Base-by-base conservation (phyloP, 306 rosid species). In the Quercus wislizeni region DNA sequence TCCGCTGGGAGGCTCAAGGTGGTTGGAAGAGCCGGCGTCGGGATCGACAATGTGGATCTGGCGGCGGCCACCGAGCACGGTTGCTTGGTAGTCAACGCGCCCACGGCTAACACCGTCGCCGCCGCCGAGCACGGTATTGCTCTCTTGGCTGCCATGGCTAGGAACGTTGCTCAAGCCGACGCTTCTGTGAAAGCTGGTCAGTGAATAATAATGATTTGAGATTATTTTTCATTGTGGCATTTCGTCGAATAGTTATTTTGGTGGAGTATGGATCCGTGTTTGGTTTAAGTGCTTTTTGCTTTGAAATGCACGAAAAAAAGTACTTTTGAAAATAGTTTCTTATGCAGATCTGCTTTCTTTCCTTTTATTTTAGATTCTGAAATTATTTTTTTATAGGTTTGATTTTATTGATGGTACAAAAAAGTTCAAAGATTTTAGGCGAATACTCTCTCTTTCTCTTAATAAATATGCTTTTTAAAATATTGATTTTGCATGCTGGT, bases 1-100 rank as follows among this genome's bases (percentile, higher is more conserved):
- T 91, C 98, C 23, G 94, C 80, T 7, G 99, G 99, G 2, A 84
- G 99, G 83, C 88, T 96, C 49, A 96, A 91, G 88, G 99, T 96
- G 8, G 99, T 96, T 2, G 99, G 99, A 0, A 87, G 99, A 64
- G 99, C 99, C 38, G 99, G 99, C 19, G 99, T 96, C 20, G 99
- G 99, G 5, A 93, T 96, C 25, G 99, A 96, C 52, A 96, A 96
- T 83, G 99, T 96, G 85, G 99, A 96, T 93, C 99, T 96, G 78
- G 92, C 94, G 14, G 99, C 99, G 14, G 99, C 99, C n/a, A 96
- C 99, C 0, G 99, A 96, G 87, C 90, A 88, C 54, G 99, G 99
- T 0, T 96, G 99, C 46, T 73, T 96, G 82, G 99, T 96, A 13
- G 99, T 96, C 4, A 96, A 96, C 71, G 99, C 98, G 0, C 99